Evolutionary conservation across 1,284 basidiomycete species (phyloP), one percentile per base, ranked within the genome.

Genomic region (Mycena citricolor): DNA sequence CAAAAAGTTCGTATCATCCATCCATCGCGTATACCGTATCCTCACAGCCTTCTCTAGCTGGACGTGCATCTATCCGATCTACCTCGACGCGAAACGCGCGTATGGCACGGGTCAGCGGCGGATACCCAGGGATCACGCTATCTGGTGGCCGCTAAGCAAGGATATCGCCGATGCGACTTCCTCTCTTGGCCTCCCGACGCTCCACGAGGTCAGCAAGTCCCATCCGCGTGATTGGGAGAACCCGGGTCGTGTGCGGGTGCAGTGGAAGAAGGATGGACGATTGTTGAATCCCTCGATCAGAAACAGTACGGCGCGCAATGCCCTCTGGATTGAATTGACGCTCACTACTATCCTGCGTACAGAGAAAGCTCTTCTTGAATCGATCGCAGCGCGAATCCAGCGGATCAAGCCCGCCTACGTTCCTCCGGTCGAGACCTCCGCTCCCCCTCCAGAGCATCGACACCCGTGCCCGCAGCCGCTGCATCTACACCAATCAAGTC

Each of bases 171-270:
- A 92, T 49, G 93, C 91, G 2, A 85, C 86, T 22, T 77, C 73
- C 54, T 69, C 81, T 11, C 69, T 98, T 8, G 86, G 90, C 3
- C 71, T 97, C 3, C 80, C 83, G 10, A 83, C 85, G 5, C 75
- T 94, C 3, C 89, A 95, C 56, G 94, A 97, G 66, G 87, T 90
- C 33, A 77, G 81, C 61, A 95, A 94, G 66, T 76, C 80, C 22
- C 94, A 98, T 61, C 94, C 94, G 5, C 79, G 90, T 46, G 94
- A 98, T 63, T 97, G 94, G 94, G 93, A 90, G 61, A 98, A 98
- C 61, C 92, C 92, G 0, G 92, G 92, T 10, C 79, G 94, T 26
- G 89, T 97, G 49, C 84, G 93, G 55, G 90, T 97, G 23, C 88
- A 91, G 58, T 87, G 92, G 77, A 85, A 86, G 69, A 85, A 86